phyloP scores from a whole-genome alignment of 306 rosid species.

The Cucurbita argyrosperma region DNA sequence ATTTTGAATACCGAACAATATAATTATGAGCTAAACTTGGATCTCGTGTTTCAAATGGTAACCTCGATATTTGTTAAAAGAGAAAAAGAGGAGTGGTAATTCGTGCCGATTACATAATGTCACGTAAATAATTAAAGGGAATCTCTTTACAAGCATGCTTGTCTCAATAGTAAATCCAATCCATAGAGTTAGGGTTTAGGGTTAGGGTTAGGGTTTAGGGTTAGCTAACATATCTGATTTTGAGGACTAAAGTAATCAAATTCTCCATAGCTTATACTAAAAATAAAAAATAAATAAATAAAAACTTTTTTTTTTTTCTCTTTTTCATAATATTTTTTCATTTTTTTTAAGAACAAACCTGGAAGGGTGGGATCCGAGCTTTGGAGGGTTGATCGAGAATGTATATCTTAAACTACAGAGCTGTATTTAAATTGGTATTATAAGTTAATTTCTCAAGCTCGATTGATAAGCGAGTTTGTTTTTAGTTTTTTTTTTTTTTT shows the following conservation, averaged over 20 bases:
- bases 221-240: background rate
- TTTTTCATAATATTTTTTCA: too few species aligned
- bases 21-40: background rate
- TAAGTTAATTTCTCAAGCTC: too few species aligned
- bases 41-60: background rate
- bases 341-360: background rate
- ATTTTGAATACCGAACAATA: too few species aligned
- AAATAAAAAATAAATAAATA: too few species aligned
- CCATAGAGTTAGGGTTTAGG: background rate
- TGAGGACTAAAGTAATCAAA: background rate
- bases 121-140: background rate
- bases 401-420: too few species aligned
- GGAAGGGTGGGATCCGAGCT: too few species aligned
- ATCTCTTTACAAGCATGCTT: constrained; percentile 1
- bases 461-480: too few species aligned
- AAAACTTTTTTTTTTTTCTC: background rate
- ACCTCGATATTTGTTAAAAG: background rate
- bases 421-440: too few species aligned
- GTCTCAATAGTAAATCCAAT: background rate
- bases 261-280: background rate
- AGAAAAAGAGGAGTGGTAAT: background rate
- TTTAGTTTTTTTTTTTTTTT: too few species aligned
- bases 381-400: too few species aligned
- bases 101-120: background rate
- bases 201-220: background rate